phyloP scores from a whole-genome alignment of 805 yeast species.

The Candida nitratophila region DNA sequence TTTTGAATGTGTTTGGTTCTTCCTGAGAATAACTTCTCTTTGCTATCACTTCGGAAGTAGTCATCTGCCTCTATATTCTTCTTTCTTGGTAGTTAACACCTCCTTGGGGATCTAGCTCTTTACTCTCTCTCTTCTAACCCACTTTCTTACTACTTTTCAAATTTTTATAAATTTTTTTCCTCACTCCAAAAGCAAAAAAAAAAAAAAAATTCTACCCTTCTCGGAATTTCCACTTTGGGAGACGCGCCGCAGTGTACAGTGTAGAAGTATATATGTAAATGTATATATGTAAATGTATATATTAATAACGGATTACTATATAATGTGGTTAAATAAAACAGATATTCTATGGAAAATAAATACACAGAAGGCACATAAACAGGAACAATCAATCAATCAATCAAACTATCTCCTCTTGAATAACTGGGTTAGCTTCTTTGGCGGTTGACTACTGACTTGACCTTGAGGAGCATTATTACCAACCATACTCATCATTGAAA shows the following conservation, averaged over 20 bases:
- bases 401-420: conserved; percentile 20
- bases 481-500: conserved; percentile 25
- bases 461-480: conserved; percentile 3
- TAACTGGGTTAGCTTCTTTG: conserved; percentile 18
- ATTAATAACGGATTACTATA: not conserved
- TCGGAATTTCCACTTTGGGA: too few species aligned
- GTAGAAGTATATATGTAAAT: not conserved
- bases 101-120: too few species aligned
- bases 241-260: too few species aligned
- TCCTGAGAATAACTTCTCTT: not conserved
- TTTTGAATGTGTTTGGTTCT: not conserved
- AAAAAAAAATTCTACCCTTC: too few species aligned
- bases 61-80: too few species aligned
- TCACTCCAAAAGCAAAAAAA: too few species aligned
- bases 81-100: too few species aligned
- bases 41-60: not conserved
- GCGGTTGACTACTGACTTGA: conserved; percentile 1
- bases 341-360: too few species aligned
- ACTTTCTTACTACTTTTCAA: too few species aligned
- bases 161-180: not conserved
- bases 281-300: not conserved
- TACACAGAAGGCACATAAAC: too few species aligned
- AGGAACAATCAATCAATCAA: not conserved
- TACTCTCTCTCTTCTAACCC: too few species aligned
- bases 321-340: too few species aligned